Evolutionary conservation across 495 filamentous ascomycete species (phyloP).

Genomic region (Aspergillus baeticus): DNA sequence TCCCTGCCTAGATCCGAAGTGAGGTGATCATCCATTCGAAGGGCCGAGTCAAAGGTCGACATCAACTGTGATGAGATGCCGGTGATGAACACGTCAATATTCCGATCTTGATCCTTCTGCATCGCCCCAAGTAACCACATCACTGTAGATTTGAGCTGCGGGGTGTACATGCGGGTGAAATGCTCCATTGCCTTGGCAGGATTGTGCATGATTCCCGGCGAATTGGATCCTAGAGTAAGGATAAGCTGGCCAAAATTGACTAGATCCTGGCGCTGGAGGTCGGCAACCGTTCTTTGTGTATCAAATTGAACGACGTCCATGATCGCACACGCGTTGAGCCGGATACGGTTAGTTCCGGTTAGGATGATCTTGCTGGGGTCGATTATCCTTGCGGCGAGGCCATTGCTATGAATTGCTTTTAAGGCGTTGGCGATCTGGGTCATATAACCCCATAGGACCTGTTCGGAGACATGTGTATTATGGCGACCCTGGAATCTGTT

Average conservation of each 20-base stretch:
- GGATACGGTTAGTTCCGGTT: constrained; percentile 68
- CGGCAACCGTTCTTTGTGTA: constrained; percentile 57
- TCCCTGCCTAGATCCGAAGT: constrained; percentile 69
- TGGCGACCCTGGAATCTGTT: constrained; percentile 50
- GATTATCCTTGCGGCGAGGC: constrained; percentile 80
- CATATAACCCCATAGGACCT: constrained; percentile 85
- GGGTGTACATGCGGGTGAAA: constrained; percentile 67
- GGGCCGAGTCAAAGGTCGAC: constrained; percentile 66
- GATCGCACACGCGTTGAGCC: constrained; percentile 84
- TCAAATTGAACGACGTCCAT: constrained; percentile 85
- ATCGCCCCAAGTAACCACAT: constrained; percentile 67
- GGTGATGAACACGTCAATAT: constrained; percentile 72
- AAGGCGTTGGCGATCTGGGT: constrained; percentile 89
- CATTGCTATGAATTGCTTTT: constrained; percentile 76
- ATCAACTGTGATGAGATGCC: constrained; percentile 73
- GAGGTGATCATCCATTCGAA: constrained; percentile 75
- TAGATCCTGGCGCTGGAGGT: constrained; percentile 88
- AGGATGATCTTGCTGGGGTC: constrained; percentile 83
- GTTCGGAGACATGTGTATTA: constrained; percentile 63
- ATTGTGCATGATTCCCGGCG: constrained; percentile 54
- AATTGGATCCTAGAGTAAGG: constrained; percentile 70
- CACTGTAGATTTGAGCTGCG: constrained; percentile 70
- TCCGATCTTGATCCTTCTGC: constrained; percentile 55
- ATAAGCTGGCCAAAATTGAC: constrained; percentile 81
- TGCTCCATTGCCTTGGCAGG: constrained; percentile 65